Evolutionary conservation across 257 asterid species (phyloP).

Genomic region (Henckelia pumila): DNA sequence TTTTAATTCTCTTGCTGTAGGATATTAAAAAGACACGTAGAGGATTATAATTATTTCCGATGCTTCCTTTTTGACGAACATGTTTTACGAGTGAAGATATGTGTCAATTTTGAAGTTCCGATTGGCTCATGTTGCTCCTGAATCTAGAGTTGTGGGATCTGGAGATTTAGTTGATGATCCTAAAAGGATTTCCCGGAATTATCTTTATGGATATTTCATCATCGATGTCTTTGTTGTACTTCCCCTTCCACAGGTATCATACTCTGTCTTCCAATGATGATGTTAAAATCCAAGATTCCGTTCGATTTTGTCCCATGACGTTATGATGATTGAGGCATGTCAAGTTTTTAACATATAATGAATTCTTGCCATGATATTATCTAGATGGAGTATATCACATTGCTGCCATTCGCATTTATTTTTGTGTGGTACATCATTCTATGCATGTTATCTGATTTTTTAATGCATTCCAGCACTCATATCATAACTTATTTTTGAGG

Average conservation of each 20-base stretch:
- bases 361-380: not conserved
- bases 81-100: no score
- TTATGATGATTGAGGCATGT: not conserved
- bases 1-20: no score
- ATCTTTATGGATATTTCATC: constrained; percentile 53
- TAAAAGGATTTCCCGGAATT: constrained; percentile 63
- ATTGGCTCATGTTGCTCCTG: constrained; percentile 86
- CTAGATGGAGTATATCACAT: not conserved
- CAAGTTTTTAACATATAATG: not conserved
- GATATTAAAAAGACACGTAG: no score
- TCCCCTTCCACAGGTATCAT: constrained; percentile 79
- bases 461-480: not conserved
- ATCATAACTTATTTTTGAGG: not conserved
- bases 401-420: constrained; percentile 2
- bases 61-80: no score
- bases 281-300: not conserved
- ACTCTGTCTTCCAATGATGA: constrained; percentile 8
- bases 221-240: constrained; percentile 60
- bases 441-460: not conserved
- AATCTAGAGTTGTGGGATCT: constrained; percentile 77
- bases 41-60: not conserved
- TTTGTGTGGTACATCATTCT: not conserved
- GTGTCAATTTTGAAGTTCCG: constrained; percentile 62
- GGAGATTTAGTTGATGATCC: constrained; percentile 85
- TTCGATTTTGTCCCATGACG: not conserved